Base-by-base conservation (phyloP, 129 eudicot genomes). In the Kitagawia praeruptora region DNA sequence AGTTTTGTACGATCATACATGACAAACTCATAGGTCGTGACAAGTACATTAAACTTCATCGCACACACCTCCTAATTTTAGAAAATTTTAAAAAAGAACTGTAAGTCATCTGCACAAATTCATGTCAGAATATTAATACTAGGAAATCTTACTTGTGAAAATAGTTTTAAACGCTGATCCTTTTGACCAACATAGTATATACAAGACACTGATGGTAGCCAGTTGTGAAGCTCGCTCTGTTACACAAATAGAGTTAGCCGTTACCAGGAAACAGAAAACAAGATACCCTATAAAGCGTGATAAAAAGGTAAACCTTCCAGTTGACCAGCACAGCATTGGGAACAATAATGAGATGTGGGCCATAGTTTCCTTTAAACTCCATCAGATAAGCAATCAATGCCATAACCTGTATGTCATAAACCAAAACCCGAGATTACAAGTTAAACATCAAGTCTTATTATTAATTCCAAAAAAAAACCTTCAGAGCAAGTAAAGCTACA, bases 301-400 rank as follows among this genome's bases (percentile, higher is more conserved):
- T 75, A 15, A 21, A 27, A 46, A 75, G 34, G 39, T 46, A 45
- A 79, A 92, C 98, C 98, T 95, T 95, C 99, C 99, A 95, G 88
- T 95, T 95, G 81, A 95, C 99, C 72, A 95, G 79, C 79, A 95
- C 99, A 77, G 99, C 99, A 90, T 95, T 95, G 34, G 99, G 99
- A 75, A 95, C 99, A 70, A 95, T 95, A 78, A 95, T 95, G 67
- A 95, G 97, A 88, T 95, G 99, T 63, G 99, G 99, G 23, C 99
- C 99, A 89, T 95, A 92, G 79, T 95, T 92, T 67, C 97, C 93
- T 90, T 95, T 95, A 81, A 86, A 95, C 86, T 95, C 99, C 99
- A 95, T 95, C 77, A 95, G 83, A 82, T 95, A 92, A 84, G 99
- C 99, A 86, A 95, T 95, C 82, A 95, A 86, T 31, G 99, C 87